Conservation (phyloP, 1,139 yeast species). For the Scheffersomyces illinoinensis region DNA sequence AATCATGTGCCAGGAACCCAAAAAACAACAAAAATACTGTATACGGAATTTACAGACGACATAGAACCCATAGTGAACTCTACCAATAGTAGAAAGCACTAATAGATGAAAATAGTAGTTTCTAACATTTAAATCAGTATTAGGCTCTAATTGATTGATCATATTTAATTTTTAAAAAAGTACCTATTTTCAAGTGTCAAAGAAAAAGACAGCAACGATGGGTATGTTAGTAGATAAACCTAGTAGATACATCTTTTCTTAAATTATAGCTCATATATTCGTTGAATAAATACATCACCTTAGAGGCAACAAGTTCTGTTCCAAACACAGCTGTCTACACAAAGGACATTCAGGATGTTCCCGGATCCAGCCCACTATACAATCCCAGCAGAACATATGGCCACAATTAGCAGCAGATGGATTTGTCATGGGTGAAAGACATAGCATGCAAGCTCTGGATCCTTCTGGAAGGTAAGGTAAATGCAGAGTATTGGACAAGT, state of each 20-base stretch:
- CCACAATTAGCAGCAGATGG: slow-evolving; percentile 93
- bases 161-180: too few relatives aligned
- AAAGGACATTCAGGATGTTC: slow-evolving; percentile 91
- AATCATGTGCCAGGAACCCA: background rate
- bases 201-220: too few relatives aligned
- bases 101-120: too few relatives aligned
- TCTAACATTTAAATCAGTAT: too few relatives aligned
- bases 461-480: slow-evolving; percentile 71
- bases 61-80: background rate
- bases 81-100: too few relatives aligned
- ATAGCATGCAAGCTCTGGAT: slow-evolving; percentile 79
- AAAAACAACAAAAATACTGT: background rate
- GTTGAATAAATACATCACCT: slow-evolving; percentile 23
- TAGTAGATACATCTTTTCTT: background rate
- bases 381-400: slow-evolving; percentile 90
- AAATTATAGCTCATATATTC: slow-evolving; percentile 6
- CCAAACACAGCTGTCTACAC: slow-evolving; percentile 75
- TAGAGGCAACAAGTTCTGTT: slow-evolving; percentile 73
- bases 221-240: background rate
- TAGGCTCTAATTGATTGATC: too few relatives aligned
- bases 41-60: background rate
- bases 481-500: slow-evolving; percentile 54
- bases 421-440: slow-evolving; percentile 74
- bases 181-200: too few relatives aligned
- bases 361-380: slow-evolving; percentile 86